Evolutionary conservation across 176 grass and related monocot species (phyloP).

Genomic region (Ensete ventricosum): DNA sequence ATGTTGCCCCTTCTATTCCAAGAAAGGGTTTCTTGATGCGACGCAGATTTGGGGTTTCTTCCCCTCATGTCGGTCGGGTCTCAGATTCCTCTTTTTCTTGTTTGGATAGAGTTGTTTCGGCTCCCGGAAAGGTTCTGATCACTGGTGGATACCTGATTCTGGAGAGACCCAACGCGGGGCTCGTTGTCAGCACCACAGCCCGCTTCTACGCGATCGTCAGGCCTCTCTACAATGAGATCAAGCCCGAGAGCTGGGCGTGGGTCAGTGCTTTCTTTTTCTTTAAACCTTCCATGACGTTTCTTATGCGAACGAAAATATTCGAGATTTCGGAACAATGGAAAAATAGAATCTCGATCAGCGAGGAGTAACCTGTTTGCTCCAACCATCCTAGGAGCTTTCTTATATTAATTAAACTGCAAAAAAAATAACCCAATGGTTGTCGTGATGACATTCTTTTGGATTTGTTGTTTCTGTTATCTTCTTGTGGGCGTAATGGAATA

Average conservation of each 20-base stretch:
- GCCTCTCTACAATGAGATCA: constrained; percentile 50
- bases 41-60: neutral
- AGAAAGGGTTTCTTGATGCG: no score
- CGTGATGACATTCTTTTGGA: no score
- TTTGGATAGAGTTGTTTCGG: constrained; percentile 63
- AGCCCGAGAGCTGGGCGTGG: constrained; percentile 65
- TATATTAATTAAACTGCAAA: no score
- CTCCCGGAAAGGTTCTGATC: constrained; percentile 82
- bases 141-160: constrained; percentile 82
- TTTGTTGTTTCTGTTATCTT: no score
- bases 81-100: neutral
- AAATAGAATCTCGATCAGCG: no score
- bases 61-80: neutral
- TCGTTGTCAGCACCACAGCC: constrained; percentile 81
- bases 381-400: no score
- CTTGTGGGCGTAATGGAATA: no score
- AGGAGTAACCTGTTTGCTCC: no score
- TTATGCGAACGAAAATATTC: neutral
- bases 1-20: no score
- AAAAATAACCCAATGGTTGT: no score
- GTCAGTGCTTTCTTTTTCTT: constrained; percentile 19
- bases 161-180: constrained; percentile 73
- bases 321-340: no score
- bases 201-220: constrained; percentile 76
- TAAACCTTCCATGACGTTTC: neutral